Evolutionary conservation across 768 basidiomycete species (phyloP).

Genomic region (Rhodotorula paludigena): DNA sequence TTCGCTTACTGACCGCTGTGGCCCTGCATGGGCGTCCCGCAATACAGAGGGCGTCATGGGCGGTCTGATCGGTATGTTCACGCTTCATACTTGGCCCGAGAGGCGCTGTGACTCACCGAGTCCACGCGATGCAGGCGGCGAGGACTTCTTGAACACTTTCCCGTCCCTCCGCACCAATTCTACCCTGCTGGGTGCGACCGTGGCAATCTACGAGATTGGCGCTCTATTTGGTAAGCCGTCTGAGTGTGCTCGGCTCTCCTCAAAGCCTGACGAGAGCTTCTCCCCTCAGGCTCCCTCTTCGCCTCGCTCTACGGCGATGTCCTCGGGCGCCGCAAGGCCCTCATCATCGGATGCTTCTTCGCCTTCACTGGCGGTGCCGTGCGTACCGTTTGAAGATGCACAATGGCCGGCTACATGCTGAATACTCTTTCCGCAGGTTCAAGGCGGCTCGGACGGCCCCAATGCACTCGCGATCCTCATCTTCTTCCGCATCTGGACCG

Average conservation of each 20-base stretch:
- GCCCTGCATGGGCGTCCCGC: no score
- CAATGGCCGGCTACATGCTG: background rate
- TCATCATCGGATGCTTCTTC: slow-evolving; percentile 7
- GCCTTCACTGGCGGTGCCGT: slow-evolving; percentile 9
- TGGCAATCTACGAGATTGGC: slow-evolving; percentile 14
- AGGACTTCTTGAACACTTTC: background rate
- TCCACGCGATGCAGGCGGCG: no score
- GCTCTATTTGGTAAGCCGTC: background rate
- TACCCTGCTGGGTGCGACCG: slow-evolving; percentile 10
- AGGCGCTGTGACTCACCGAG: no score
- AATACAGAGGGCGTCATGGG: background rate
- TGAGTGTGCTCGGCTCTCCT: no score
- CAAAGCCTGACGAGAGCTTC: no score
- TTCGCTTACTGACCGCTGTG: background rate
- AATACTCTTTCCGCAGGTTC: background rate
- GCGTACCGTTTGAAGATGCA: background rate
- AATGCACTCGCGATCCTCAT: slow-evolving; percentile 19
- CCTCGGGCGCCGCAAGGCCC: slow-evolving; percentile 1
- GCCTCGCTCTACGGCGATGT: slow-evolving; percentile 4
- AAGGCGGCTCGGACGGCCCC: slow-evolving; percentile 3
- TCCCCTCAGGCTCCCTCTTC: no score
- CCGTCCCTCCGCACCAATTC: background rate
- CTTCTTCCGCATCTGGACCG: slow-evolving; percentile 20
- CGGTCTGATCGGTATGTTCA: background rate
- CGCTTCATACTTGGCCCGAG: no score